Percentiles rank a stretch among this genome's conserved stretches.
These are phyloP conservation scores for Nitzschia sp. DNA, from an alignment of 108 stramenopile species.

Conservation along the genomic window DNA sequence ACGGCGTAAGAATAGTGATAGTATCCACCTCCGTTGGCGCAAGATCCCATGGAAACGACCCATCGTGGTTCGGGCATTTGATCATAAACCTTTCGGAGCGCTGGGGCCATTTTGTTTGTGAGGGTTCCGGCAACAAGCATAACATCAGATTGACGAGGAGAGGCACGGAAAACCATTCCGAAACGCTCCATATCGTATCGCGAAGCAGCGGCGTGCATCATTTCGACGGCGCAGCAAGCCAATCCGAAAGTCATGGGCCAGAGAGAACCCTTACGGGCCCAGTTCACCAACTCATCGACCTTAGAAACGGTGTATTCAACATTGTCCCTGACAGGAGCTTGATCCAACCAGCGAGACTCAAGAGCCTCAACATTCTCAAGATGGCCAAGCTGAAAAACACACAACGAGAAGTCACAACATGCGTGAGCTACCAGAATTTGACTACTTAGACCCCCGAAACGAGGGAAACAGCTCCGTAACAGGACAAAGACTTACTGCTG, in stretches of 20 bases:
- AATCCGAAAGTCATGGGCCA: slow-evolving; percentile 99
- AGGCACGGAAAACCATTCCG: slow-evolving; percentile 96
- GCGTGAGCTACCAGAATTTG: background rate
- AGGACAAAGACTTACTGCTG: slow-evolving; percentile 58
- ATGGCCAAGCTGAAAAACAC: slow-evolving; percentile 53
- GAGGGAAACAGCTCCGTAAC: slow-evolving; percentile 1
- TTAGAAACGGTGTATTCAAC: slow-evolving; percentile 98
- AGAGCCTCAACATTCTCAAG: slow-evolving; percentile 78
- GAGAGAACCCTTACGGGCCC: slow-evolving; percentile 98
- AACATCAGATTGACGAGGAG: slow-evolving; percentile 94
- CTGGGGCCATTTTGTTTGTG: slow-evolving; percentile 99
- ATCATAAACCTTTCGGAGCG: slow-evolving; percentile 98
- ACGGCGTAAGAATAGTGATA: slow-evolving; percentile 99
- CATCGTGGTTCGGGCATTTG: slow-evolving; percentile 99
- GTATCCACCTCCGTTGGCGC: slow-evolving; percentile 99
- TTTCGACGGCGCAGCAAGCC: slow-evolving; percentile 99
- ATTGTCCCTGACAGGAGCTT: slow-evolving; percentile 78
- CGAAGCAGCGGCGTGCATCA: slow-evolving; percentile 99
- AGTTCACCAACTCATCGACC: slow-evolving; percentile 98
- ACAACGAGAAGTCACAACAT: slow-evolving; percentile 2
- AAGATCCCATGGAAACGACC: slow-evolving; percentile 99
- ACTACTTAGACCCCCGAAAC: background rate
- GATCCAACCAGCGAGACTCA: slow-evolving; percentile 55
- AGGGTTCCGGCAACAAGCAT: slow-evolving; percentile 99
- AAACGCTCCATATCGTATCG: slow-evolving; percentile 99